Percentiles rank a stretch among this genome's conserved stretches.
These are phyloP conservation scores for Juglanconis juglandina DNA, from an alignment of 2,329 filamentous ascomycete genomes.

Conservation along the genomic window DNA sequence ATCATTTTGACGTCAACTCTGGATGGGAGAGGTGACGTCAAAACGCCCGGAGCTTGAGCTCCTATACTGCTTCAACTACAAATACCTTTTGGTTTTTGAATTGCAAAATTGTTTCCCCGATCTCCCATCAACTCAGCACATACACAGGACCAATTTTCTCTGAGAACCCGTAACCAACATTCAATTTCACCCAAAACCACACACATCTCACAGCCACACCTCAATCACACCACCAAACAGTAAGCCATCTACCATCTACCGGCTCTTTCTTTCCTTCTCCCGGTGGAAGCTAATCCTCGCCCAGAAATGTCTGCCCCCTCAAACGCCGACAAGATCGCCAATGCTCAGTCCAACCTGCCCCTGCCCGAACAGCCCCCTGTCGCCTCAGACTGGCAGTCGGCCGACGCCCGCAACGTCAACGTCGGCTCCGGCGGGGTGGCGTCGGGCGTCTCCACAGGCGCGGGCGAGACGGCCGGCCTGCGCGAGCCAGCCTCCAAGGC, in stretches of 20 bases:
- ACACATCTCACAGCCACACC: neutral
- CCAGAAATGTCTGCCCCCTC: constrained; percentile 35
- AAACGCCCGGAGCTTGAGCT: constrained; percentile 1
- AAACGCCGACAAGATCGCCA: constrained; percentile 64
- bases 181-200: neutral
- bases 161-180: neutral
- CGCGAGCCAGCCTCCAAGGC: constrained; percentile 57
- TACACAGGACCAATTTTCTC: neutral
- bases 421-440: constrained; percentile 60
- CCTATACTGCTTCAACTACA: constrained; percentile 1
- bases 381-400: constrained; percentile 76
- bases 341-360: constrained; percentile 69
- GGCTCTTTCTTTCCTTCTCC: too few relatives aligned
- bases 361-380: constrained; percentile 73
- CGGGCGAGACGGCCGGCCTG: constrained; percentile 48
- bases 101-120: neutral
- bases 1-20: constrained; percentile 17
- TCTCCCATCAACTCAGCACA: constrained; percentile 2
- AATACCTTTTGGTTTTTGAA: constrained; percentile 4
- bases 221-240: constrained; percentile 3
- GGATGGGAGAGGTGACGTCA: constrained; percentile 14
- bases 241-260: neutral
- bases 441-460: constrained; percentile 50
- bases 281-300: neutral
- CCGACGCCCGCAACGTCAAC: constrained; percentile 65